A percentile compares a stretch with the other conserved stretches of the same genome.
Conservation (phyloP, 2,329 filamentous ascomycete species). For the Neonectria hederae region DNA sequence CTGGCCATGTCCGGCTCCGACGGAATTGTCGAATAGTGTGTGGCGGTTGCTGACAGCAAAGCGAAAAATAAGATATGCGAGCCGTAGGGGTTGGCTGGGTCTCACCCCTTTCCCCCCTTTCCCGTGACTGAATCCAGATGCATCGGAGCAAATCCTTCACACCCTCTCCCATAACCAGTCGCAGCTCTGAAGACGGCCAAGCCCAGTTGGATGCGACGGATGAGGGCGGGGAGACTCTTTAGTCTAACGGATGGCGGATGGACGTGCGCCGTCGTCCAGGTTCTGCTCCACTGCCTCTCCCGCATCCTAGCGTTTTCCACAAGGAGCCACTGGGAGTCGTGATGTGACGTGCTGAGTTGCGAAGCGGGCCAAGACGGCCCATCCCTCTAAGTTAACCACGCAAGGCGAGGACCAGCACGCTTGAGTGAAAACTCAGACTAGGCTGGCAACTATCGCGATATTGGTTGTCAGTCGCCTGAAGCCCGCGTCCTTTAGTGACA, state of each 20-base stretch:
- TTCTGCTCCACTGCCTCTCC: conserved; percentile 16
- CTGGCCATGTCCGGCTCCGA: neutral
- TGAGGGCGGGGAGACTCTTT: conserved; percentile 12
- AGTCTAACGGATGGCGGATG: conserved; percentile 22
- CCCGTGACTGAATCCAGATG: conserved; percentile 29
- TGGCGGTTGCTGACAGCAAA: neutral
- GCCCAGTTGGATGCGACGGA: neutral
- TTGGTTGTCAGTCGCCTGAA: conserved; percentile 20
- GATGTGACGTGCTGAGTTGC: conserved; percentile 6
- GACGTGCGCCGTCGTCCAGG: conserved; percentile 14
- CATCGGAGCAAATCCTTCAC: conserved; percentile 22
- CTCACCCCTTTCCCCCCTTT: conserved; percentile 4
- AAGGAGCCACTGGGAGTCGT: conserved; percentile 26
- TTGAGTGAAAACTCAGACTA: conserved; percentile 6
- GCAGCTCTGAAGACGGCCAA: conserved; percentile 14
- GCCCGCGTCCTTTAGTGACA: conserved; percentile 21
- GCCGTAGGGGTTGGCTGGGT: conserved; percentile 3
- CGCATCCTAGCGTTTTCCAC: conserved; percentile 23
- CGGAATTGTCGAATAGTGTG: conserved; percentile 12
- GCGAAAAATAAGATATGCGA: neutral
- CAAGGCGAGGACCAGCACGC: conserved; percentile 4
- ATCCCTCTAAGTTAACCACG: conserved; percentile 22
- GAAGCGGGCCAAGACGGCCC: conserved; percentile 5
- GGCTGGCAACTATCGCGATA: conserved; percentile 1
- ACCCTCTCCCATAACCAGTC: conserved; percentile 19